Conservation (phyloP, 805 yeast species). For the Ogataea parapolymorpha region DNA sequence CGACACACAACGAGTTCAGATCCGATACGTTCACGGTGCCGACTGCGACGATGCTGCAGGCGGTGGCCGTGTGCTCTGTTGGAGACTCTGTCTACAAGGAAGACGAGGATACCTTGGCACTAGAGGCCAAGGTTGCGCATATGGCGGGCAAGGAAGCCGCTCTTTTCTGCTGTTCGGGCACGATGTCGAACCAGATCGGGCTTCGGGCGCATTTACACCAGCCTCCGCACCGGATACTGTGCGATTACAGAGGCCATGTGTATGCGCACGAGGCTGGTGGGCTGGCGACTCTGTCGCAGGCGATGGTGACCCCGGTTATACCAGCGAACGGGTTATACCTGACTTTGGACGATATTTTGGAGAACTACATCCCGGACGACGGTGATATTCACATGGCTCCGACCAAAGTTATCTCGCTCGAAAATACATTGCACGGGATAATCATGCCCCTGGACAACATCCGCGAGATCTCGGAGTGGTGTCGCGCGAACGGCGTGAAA, state of each 20-base stretch:
- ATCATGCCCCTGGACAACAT: conserved; percentile 76
- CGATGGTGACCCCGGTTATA: conserved; percentile 79
- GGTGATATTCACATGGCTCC: conserved; percentile 87
- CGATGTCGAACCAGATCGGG: conserved; percentile 83
- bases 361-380: conserved; percentile 60
- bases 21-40: conserved; percentile 92
- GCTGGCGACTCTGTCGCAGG: conserved; percentile 77
- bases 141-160: conserved; percentile 79
- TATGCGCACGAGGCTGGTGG: conserved; percentile 87
- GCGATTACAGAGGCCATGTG: conserved; percentile 82
- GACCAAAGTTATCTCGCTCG: conserved; percentile 75
- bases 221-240: conserved; percentile 77
- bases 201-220: conserved; percentile 67
- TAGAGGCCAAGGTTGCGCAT: conserved; percentile 63
- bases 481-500: conserved; percentile 53
- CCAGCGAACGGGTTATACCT: conserved; percentile 72
- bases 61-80: conserved; percentile 52
- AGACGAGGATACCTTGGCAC: conserved; percentile 60
- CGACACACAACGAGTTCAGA: conserved; percentile 45
- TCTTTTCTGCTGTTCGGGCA: conserved; percentile 79
- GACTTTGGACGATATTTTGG: conserved; percentile 72
- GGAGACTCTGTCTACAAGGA: conserved; percentile 88
- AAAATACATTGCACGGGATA: conserved; percentile 82
- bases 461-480: conserved; percentile 62
- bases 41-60: conserved; percentile 62